Conservation (phyloP, 2,329 filamentous ascomycete species). For the Alternaria tenuissima region DNA sequence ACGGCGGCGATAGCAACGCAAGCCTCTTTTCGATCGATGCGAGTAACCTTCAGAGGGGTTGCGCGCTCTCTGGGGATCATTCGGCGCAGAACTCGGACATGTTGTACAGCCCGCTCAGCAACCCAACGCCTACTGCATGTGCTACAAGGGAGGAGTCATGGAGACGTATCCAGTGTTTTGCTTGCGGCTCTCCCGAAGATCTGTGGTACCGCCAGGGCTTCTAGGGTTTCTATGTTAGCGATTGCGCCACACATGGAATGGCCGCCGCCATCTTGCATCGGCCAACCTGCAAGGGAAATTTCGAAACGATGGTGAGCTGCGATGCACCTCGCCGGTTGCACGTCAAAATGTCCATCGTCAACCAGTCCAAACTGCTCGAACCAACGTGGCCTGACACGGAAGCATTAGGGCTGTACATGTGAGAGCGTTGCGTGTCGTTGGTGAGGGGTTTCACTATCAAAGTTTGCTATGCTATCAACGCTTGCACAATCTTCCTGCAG, state of each 20-base stretch:
- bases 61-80: not conserved
- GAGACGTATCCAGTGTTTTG: not conserved
- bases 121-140: not conserved
- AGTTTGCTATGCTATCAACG: not conserved
- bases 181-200: slow-evolving; percentile 15
- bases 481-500: not conserved
- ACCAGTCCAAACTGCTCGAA: not conserved
- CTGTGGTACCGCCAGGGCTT: not conserved
- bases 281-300: slow-evolving; percentile 10
- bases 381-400: slow-evolving; percentile 4
- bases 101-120: not conserved
- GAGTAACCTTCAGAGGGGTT: not conserved
- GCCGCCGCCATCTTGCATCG: slow-evolving; percentile 9
- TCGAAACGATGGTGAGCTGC: slow-evolving; percentile 16
- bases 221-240: not conserved
- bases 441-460: not conserved
- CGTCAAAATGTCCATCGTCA: not conserved
- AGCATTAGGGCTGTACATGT: not conserved
- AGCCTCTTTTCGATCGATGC: slow-evolving; percentile 4
- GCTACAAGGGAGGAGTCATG: not conserved
- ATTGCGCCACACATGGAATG: slow-evolving; percentile 18
- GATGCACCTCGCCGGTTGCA: slow-evolving; percentile 21
- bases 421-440: slow-evolving; percentile 7
- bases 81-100: not conserved
- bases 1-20: slow-evolving; percentile 29